phyloP scores from a whole-genome alignment of 805 yeast species.

The Debaryomyces hansenii region DNA sequence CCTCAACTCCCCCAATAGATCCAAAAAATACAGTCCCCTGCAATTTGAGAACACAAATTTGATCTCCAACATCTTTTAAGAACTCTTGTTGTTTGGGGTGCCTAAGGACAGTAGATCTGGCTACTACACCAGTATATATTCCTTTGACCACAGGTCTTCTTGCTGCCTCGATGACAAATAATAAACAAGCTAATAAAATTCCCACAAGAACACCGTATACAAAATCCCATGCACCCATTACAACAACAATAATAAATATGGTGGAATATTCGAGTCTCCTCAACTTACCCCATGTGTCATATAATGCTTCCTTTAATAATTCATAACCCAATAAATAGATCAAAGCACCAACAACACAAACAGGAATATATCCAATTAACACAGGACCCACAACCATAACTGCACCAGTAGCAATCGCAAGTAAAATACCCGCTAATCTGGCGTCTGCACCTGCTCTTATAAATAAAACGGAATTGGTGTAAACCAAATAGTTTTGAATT shows the following conservation, averaged over 20 bases:
- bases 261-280: slow-evolving; percentile 80
- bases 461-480: slow-evolving; percentile 88
- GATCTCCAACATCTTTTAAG: slow-evolving; percentile 81
- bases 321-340: slow-evolving; percentile 92
- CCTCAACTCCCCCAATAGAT: slow-evolving; percentile 89
- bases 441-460: slow-evolving; percentile 94
- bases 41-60: slow-evolving; percentile 81
- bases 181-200: slow-evolving; percentile 84
- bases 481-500: slow-evolving; percentile 91
- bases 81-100: slow-evolving; percentile 89
- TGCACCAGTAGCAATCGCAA: slow-evolving; percentile 76
- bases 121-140: slow-evolving; percentile 81
- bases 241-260: slow-evolving; percentile 78
- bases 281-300: slow-evolving; percentile 80
- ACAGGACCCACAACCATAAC: slow-evolving; percentile 89
- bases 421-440: slow-evolving; percentile 82
- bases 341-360: slow-evolving; percentile 92
- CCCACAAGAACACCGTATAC: slow-evolving; percentile 92
- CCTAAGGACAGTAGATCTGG: slow-evolving; percentile 88
- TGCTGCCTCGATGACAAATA: slow-evolving; percentile 93
- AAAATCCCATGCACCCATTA: slow-evolving; percentile 96
- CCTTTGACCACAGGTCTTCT: slow-evolving; percentile 79
- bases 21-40: slow-evolving; percentile 94
- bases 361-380: slow-evolving; percentile 91
- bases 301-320: slow-evolving; percentile 77